phyloP scores from a whole-genome alignment of 345 rosid genomes.

The Boechera divaricarpa region DNA sequence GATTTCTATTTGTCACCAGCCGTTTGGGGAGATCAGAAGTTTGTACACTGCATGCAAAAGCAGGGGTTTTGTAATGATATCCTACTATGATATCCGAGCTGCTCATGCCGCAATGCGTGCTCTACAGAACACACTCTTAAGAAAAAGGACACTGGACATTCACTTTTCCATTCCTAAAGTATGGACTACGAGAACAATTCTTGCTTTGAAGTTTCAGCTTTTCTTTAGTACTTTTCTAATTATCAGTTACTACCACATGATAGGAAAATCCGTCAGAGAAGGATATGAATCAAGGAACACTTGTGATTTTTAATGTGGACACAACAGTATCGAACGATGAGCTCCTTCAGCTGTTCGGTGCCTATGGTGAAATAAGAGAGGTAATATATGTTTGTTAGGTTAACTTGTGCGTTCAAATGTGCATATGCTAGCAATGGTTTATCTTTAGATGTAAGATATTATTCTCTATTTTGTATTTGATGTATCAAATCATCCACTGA shows the following conservation, averaged over 20 bases:
- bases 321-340: slow-evolving; percentile 86
- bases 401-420: slow-evolving; percentile 5
- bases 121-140: slow-evolving; percentile 83
- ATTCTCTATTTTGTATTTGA: background rate
- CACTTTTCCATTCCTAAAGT: slow-evolving; percentile 99
- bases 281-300: slow-evolving; percentile 94
- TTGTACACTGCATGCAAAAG: slow-evolving; percentile 95
- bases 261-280: slow-evolving; percentile 97
- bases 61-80: slow-evolving; percentile 96
- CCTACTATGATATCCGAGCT: slow-evolving; percentile 90
- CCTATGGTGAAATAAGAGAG: slow-evolving; percentile 95
- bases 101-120: slow-evolving; percentile 96
- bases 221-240: slow-evolving; percentile 10
- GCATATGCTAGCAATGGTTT: slow-evolving; percentile 12
- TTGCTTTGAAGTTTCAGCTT: slow-evolving; percentile 3
- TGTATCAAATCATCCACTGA: slow-evolving; percentile 1
- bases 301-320: slow-evolving; percentile 92
- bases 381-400: slow-evolving; percentile 43
- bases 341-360: slow-evolving; percentile 78
- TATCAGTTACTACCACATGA: slow-evolving; percentile 30
- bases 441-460: background rate
- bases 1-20: slow-evolving; percentile 54
- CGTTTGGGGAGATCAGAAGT: slow-evolving; percentile 91
- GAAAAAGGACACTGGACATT: slow-evolving; percentile 89
- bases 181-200: slow-evolving; percentile 5